A percentile compares a stretch with the other conserved stretches of the same genome.
Conservation (phyloP, 2,329 filamentous ascomycete genomes). For the Zasmidium angulare region DNA sequence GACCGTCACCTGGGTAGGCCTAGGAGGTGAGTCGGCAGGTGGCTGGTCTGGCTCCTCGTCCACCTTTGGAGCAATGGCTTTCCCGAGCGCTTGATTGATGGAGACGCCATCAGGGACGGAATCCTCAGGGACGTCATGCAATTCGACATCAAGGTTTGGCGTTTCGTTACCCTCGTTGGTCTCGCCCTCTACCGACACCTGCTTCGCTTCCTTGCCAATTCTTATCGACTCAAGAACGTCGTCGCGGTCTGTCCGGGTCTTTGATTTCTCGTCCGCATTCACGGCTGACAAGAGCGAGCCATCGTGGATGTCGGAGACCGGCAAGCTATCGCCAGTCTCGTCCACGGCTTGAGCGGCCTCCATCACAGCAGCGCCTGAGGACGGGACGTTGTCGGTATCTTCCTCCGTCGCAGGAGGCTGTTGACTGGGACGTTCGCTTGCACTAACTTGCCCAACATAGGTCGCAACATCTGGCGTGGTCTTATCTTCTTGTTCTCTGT, state of each 20-base stretch:
- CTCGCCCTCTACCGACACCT: too few species aligned
- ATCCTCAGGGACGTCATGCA: not conserved
- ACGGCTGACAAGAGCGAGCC: constrained; percentile 8
- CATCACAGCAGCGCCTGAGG: not conserved
- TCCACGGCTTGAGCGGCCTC: not conserved
- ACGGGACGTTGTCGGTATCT: too few species aligned
- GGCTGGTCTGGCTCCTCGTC: not conserved
- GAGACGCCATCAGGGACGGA: constrained; percentile 5
- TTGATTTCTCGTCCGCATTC: not conserved
- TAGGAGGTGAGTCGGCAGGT: constrained; percentile 11
- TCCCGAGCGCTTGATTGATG: constrained; percentile 4
- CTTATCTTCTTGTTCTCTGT: not conserved
- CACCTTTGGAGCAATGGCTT: not conserved
- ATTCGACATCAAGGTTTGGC: not conserved
- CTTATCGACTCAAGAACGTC: not conserved
- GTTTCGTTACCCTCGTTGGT: too few species aligned
- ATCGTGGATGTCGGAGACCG: constrained; percentile 2
- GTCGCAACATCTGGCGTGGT: not conserved
- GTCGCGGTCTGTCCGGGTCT: not conserved
- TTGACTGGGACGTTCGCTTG: not conserved
- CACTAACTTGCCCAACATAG: not conserved
- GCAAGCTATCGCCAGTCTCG: not conserved
- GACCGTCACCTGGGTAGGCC: constrained; percentile 14
- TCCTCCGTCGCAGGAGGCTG: too few species aligned
- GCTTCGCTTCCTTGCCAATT: too few species aligned